Conservation (phyloP, 208 protist genomes). For the Vickermania spadyakhi region DNA sequence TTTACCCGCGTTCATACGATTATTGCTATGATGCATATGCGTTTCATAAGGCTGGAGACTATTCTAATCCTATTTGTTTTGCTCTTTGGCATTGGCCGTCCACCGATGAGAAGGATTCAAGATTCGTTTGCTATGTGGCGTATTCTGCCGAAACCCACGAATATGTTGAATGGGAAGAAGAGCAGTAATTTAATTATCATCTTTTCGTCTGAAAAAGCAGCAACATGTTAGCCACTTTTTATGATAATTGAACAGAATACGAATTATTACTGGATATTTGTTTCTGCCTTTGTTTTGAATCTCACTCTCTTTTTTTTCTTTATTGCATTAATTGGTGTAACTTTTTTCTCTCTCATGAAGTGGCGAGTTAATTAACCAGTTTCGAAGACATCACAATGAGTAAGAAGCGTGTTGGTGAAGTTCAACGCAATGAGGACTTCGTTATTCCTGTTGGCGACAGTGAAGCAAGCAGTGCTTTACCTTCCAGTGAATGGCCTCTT, state of each 20-base stretch:
- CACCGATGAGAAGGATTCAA: conserved; percentile 34
- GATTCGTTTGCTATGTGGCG: conserved; percentile 44
- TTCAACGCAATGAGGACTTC: conserved; percentile 73
- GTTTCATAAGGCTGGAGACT: conserved; percentile 39
- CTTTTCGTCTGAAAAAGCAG: neutral
- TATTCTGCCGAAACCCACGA: conserved; percentile 22
- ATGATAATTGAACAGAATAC: neutral
- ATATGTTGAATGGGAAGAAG: conserved; percentile 34
- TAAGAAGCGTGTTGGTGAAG: conserved; percentile 66
- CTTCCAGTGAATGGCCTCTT: conserved; percentile 96
- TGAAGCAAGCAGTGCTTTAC: conserved; percentile 43
- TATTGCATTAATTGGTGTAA: neutral
- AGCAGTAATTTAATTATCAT: neutral
- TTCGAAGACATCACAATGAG: conserved; percentile 40
- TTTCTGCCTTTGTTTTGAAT: neutral
- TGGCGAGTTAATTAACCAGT: too few relatives aligned
- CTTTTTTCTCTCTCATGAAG: too few relatives aligned
- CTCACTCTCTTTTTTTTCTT: conserved; percentile 2
- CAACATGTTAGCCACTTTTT: neutral
- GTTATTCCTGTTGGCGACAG: conserved; percentile 52
- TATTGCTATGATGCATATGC: conserved; percentile 77
- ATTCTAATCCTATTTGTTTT: conserved; percentile 29
- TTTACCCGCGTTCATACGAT: conserved; percentile 67
- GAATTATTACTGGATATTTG: neutral
- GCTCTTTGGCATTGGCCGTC: conserved; percentile 69